Conservation (phyloP, 2,329 filamentous ascomycete species). For the Fusarium sp. region DNA sequence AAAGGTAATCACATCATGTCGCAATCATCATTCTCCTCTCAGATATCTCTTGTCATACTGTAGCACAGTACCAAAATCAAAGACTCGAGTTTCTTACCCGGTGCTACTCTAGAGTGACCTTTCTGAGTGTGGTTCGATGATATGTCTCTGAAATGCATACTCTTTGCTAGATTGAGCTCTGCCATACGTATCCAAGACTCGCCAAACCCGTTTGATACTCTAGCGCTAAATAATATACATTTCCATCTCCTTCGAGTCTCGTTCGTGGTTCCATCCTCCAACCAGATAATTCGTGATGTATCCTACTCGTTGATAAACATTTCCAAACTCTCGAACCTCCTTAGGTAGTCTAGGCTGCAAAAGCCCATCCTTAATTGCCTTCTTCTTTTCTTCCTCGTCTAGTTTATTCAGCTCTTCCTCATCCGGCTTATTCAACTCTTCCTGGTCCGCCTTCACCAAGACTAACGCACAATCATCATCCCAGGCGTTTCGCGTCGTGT, state of each 20-base stretch:
- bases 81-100: too few species aligned
- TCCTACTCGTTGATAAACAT: conserved; percentile 38
- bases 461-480: conserved; percentile 39
- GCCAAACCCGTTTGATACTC: accelerated
- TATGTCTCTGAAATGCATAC: neutral
- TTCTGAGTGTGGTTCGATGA: neutral
- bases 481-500: conserved; percentile 15
- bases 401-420: neutral
- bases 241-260: conserved; percentile 17
- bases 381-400: neutral
- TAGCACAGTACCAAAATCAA: neutral
- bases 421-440: neutral
- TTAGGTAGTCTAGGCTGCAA: conserved; percentile 14
- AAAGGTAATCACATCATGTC: neutral
- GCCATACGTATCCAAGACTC: accelerated
- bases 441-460: conserved; percentile 17
- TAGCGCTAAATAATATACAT: conserved; percentile 33
- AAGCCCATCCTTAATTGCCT: neutral
- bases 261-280: conserved; percentile 26
- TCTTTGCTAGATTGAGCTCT: neutral
- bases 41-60: neutral
- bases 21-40: neutral
- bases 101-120: too few species aligned
- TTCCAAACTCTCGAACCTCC: conserved; percentile 21
- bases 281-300: conserved; percentile 32